A percentile compares a stretch with the other conserved stretches of the same genome.
phyloP scores from a whole-genome alignment of 192 early-diverging fungal species.

The Mortierella claussenii region DNA sequence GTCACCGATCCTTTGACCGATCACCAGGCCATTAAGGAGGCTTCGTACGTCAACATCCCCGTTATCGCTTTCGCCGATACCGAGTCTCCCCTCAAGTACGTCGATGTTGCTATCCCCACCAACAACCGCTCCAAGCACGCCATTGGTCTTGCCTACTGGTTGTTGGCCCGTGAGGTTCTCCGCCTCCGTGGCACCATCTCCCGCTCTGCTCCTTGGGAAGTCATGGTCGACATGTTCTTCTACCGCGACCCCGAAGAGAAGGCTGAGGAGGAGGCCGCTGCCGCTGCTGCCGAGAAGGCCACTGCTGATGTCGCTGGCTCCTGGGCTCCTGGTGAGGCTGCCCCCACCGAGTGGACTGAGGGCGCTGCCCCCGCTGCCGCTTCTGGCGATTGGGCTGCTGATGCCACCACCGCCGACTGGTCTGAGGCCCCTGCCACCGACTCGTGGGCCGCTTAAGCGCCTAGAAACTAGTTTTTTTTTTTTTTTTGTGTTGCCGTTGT shows the following conservation, averaged over 20 bases:
- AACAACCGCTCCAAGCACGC: conserved; percentile 99
- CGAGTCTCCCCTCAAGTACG: conserved; percentile 92
- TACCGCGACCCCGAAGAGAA: conserved; percentile 98
- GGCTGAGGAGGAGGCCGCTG: conserved; percentile 90
- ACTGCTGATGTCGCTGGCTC: conserved; percentile 39
- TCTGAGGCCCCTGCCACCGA: conserved; percentile 30
- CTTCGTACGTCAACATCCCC: conserved; percentile 99
- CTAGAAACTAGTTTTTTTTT: not conserved
- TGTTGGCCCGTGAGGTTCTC: conserved; percentile 98
- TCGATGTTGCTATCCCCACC: conserved; percentile 99
- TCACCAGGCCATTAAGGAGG: conserved; percentile 98
- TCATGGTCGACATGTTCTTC: conserved; percentile 99
- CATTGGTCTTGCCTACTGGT: conserved; percentile 97
- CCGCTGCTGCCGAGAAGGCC: conserved; percentile 59
- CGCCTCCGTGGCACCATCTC: conserved; percentile 94
- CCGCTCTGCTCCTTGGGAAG: conserved; percentile 87
- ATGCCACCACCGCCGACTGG: conserved; percentile 44
- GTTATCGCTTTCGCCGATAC: conserved; percentile 99
- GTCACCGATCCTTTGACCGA: conserved; percentile 98
- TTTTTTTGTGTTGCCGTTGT: too few relatives aligned
- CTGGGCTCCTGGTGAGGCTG: conserved; percentile 54
- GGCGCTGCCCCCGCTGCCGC: conserved; percentile 39
- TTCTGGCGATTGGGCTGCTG: conserved; percentile 55
- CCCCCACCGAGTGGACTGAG: conserved; percentile 76
- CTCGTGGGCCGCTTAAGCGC: conserved; percentile 42